phyloP scores from a whole-genome alignment of 2,329 filamentous ascomycete genomes.

The Phoma herbarum region DNA sequence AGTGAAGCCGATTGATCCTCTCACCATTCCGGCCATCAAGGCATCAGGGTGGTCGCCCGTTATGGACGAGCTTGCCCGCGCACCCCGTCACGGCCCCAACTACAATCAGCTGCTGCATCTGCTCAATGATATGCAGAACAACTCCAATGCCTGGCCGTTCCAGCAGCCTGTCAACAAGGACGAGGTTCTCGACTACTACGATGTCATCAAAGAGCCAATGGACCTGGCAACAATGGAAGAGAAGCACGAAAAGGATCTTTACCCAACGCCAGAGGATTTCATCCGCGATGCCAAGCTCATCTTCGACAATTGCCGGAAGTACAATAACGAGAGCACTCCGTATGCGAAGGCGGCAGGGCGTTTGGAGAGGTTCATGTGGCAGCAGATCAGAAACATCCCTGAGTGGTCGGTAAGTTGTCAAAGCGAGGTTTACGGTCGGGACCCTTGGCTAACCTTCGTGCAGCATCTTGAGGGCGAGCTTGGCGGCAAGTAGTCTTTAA shows the following conservation, averaged over 20 bases:
- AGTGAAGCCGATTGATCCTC: conserved; percentile 76
- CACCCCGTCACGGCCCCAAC: conserved; percentile 94
- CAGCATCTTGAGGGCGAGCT: conserved; percentile 47
- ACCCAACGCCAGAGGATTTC: conserved; percentile 91
- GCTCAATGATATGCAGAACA: conserved; percentile 94
- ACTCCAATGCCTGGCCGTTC: conserved; percentile 93
- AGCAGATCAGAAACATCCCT: conserved; percentile 87
- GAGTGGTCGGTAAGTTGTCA: conserved; percentile 71
- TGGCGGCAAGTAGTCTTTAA: conserved; percentile 33
- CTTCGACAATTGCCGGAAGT: conserved; percentile 93
- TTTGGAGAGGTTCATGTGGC: conserved; percentile 94
- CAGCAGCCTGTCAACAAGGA: conserved; percentile 91
- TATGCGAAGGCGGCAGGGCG: conserved; percentile 97
- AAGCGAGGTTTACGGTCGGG: not conserved
- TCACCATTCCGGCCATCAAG: conserved; percentile 85
- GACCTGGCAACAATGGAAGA: conserved; percentile 94
- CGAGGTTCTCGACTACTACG: conserved; percentile 98
- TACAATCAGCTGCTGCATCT: conserved; percentile 94
- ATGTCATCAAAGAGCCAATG: conserved; percentile 98
- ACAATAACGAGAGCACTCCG: conserved; percentile 94
- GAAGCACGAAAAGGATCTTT: conserved; percentile 93
- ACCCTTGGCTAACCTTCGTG: conserved; percentile 9
- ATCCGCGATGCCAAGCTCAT: conserved; percentile 87
- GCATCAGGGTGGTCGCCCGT: conserved; percentile 94
- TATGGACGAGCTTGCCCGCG: conserved; percentile 96